Conservation (phyloP, 352 stramenopile genomes). For the Pythium biforme region DNA sequence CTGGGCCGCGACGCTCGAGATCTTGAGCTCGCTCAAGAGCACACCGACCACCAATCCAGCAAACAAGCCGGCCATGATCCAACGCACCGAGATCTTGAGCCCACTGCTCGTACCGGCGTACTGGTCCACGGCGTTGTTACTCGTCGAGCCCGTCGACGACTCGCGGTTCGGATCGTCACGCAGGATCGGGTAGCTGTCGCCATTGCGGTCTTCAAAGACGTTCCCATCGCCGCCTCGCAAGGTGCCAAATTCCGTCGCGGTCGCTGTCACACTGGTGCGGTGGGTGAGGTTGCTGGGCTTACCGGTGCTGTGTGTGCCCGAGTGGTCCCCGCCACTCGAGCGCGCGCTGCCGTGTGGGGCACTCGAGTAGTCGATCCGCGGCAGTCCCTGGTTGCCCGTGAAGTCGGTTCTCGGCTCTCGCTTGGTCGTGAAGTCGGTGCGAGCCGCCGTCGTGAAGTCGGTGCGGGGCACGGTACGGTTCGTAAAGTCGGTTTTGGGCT, state of each 20-base stretch:
- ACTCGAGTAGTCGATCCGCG: slow-evolving; percentile 13
- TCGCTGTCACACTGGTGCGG: slow-evolving; percentile 6
- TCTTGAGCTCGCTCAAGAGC: slow-evolving; percentile 38
- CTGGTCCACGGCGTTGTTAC: slow-evolving; percentile 13
- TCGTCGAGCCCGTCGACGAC: slow-evolving; percentile 4
- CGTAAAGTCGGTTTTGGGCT: slow-evolving; percentile 13
- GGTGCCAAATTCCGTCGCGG: neutral
- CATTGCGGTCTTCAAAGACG: slow-evolving; percentile 1
- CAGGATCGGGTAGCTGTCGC: slow-evolving; percentile 24
- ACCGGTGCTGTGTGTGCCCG: neutral
- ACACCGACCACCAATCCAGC: slow-evolving; percentile 47
- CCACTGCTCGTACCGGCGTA: slow-evolving; percentile 43
- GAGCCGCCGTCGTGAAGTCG: slow-evolving; percentile 8
- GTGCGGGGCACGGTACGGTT: slow-evolving; percentile 1
- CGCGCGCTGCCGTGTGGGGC: neutral
- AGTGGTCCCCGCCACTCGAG: slow-evolving; percentile 5
- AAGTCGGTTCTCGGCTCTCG: slow-evolving; percentile 10
- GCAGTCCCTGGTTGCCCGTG: neutral
- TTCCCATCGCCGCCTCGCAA: slow-evolving; percentile 20
- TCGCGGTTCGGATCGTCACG: slow-evolving; percentile 17
- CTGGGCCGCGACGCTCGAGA: slow-evolving; percentile 36
- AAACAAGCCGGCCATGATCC: slow-evolving; percentile 48
- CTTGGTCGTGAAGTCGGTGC: slow-evolving; percentile 13
- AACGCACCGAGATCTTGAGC: slow-evolving; percentile 43
- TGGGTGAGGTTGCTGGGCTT: slow-evolving; percentile 18